Evolutionary conservation across 257 asterid genomes (phyloP).

Genomic region (Fraxinus pennsylvanica): DNA sequence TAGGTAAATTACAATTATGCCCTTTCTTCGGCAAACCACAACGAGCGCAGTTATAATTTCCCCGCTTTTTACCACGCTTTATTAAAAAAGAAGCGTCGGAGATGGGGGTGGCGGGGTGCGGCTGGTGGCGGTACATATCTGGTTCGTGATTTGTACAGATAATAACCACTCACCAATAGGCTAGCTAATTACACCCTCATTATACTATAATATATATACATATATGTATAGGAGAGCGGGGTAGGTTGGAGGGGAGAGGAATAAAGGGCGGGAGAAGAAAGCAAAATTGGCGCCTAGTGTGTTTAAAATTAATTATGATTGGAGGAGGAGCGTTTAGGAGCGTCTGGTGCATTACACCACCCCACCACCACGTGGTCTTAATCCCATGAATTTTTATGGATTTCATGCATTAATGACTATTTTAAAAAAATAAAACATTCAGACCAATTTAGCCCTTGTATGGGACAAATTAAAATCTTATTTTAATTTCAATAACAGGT

Average conservation of each 20-base stretch:
- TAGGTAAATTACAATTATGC: constrained; percentile 47
- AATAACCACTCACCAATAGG: background rate
- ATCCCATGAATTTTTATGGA: no score
- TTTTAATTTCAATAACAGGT: no score
- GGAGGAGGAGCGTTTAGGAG: constrained; percentile 29
- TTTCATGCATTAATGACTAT: no score
- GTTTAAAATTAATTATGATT: constrained; percentile 26
- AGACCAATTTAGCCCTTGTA: no score
- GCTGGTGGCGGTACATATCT: constrained; percentile 63
- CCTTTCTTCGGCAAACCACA: constrained; percentile 92
- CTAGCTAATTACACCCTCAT: constrained; percentile 3
- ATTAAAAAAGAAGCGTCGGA: constrained; percentile 49
- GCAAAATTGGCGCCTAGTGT: constrained; percentile 65
- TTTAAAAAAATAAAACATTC: no score
- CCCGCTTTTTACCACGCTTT: constrained; percentile 68
- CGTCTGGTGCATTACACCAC: background rate
- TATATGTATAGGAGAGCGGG: background rate
- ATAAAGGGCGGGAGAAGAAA: constrained; percentile 60
- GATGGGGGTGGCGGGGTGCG: constrained; percentile 77
- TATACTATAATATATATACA: background rate
- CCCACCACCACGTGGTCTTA: background rate
- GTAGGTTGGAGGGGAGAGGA: constrained; percentile 25
- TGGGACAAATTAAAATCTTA: no score
- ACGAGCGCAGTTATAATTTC: constrained; percentile 83
- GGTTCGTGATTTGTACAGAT: background rate